phyloP scores from a whole-genome alignment of 2,329 filamentous ascomycete genomes.

The Gaeumannomyces tritici region DNA sequence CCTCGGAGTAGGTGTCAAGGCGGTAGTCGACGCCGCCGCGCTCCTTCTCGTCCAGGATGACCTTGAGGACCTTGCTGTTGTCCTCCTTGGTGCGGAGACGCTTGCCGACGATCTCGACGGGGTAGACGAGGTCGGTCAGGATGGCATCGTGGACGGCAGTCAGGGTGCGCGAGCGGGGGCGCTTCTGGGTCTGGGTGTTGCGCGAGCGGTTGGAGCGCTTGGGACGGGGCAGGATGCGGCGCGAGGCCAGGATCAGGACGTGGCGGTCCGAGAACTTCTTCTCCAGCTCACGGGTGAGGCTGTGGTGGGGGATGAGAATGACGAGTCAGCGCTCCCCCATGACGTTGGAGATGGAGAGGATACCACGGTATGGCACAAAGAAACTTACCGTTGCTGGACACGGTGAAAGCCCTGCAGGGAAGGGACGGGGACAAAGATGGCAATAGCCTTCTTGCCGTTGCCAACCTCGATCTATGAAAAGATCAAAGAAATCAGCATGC shows the following conservation, averaged over 20 bases:
- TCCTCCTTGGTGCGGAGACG: conserved; percentile 98
- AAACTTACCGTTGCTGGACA: conserved; percentile 94
- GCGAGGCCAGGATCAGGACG: conserved; percentile 96
- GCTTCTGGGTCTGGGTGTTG: conserved; percentile 97
- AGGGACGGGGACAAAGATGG: conserved; percentile 99
- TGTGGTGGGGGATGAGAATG: conserved; percentile 33
- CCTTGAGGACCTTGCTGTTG: conserved; percentile 96
- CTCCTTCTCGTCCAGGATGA: conserved; percentile 99
- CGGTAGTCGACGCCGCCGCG: conserved; percentile 98
- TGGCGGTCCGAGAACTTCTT: conserved; percentile 99
- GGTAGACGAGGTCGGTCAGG: conserved; percentile 96
- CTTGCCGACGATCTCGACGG: conserved; percentile 99
- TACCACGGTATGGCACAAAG: background rate
- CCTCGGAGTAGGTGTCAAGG: conserved; percentile 98
- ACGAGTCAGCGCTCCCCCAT: background rate
- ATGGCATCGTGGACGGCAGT: conserved; percentile 98
- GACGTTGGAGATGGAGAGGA: background rate
- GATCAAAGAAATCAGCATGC: conserved; percentile 62
- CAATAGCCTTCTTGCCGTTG: conserved; percentile 99
- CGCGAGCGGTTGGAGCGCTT: conserved; percentile 96
- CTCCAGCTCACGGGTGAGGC: conserved; percentile 99
- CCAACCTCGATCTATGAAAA: conserved; percentile 92
- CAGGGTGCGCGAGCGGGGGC: conserved; percentile 92
- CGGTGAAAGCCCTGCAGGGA: conserved; percentile 98
- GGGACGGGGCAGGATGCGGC: conserved; percentile 96